Evolutionary conservation across 2,329 filamentous ascomycete species (phyloP).

Genomic region (Pseudocercospora cruenta): DNA sequence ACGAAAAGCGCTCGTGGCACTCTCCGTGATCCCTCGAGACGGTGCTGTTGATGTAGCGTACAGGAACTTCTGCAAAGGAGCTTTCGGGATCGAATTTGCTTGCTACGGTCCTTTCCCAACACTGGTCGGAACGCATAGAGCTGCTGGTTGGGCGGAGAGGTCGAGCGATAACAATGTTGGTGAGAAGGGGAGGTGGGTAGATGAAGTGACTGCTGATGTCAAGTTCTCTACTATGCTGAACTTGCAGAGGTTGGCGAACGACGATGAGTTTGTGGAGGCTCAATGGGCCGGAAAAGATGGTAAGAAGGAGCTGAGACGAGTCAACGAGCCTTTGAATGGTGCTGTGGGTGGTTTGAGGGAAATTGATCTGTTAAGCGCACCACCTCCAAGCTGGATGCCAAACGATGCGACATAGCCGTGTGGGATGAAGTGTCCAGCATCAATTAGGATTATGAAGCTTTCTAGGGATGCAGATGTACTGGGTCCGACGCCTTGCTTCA

Average conservation of each 20-base stretch:
- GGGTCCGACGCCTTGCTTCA: neutral
- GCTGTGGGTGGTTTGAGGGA: neutral
- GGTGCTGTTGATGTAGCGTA: neutral
- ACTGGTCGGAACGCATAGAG: neutral
- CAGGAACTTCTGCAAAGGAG: neutral
- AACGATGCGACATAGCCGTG: neutral
- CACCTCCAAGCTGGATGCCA: neutral
- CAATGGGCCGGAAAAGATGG: neutral
- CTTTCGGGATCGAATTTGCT: neutral
- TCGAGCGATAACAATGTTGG: neutral
- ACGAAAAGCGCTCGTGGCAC: neutral
- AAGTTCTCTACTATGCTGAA: neutral
- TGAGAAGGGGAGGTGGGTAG: neutral
- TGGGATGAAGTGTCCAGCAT: neutral
- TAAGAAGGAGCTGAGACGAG: neutral
- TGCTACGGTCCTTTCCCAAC: neutral
- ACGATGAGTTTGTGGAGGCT: neutral
- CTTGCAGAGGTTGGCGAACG: neutral
- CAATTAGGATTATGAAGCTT: neutral
- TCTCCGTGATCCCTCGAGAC: neutral
- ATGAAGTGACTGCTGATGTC: neutral
- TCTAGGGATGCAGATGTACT: neutral
- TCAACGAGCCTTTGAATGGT: neutral
- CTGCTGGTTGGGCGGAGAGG: neutral
- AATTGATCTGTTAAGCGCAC: neutral